phyloP scores from a whole-genome alignment of 129 eudicot species.

The Kitagawia praeruptora region DNA sequence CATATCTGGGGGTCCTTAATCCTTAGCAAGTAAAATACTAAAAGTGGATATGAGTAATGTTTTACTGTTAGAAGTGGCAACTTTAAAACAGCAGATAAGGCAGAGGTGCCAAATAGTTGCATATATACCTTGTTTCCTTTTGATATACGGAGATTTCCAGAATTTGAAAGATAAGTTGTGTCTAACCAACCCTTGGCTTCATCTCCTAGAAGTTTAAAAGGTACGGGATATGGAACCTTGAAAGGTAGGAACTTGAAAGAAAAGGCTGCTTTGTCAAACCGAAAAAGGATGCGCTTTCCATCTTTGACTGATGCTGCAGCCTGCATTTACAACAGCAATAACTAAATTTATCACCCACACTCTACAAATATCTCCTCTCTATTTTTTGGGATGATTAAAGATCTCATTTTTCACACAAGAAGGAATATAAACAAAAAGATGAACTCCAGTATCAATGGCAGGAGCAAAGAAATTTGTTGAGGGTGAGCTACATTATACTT shows the following conservation, averaged over 20 bases:
- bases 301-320: slow-evolving; percentile 78
- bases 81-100: not conserved
- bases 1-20: slow-evolving; percentile 49
- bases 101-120: not conserved
- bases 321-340: slow-evolving; percentile 26
- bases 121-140: slow-evolving; percentile 88
- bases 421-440: not conserved
- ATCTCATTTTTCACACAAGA: not conserved
- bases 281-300: slow-evolving; percentile 72
- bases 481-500: not conserved
- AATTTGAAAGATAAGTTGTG: slow-evolving; percentile 76
- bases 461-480: not conserved
- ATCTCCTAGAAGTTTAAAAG: slow-evolving; percentile 87
- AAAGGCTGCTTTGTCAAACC: slow-evolving; percentile 93
- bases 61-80: not conserved
- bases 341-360: not conserved
- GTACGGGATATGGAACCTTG: slow-evolving; percentile 95
- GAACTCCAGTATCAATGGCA: not conserved
- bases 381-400: not conserved
- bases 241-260: slow-evolving; percentile 78
- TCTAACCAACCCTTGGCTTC: slow-evolving; percentile 99
- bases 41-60: slow-evolving; percentile 3
- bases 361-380: not conserved
- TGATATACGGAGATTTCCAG: slow-evolving; percentile 91
- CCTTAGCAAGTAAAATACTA: slow-evolving; percentile 19